Percentiles rank a stretch among this genome's conserved stretches.
phyloP scores from a whole-genome alignment of 2,329 filamentous ascomycete genomes.

The Triangularia setosa region DNA sequence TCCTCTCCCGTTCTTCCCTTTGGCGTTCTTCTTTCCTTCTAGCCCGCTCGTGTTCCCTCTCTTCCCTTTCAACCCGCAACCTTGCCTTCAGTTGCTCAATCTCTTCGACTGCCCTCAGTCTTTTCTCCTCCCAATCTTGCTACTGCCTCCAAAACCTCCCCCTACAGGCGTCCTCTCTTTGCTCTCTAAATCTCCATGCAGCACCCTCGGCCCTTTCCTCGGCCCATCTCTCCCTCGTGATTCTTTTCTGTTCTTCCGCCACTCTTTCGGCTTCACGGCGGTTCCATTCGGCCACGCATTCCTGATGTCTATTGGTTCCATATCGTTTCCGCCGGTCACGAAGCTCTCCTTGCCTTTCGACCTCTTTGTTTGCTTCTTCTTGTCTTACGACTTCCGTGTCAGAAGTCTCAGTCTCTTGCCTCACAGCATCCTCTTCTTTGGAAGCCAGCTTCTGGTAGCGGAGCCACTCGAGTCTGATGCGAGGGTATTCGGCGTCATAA shows the following conservation, averaged over 20 bases:
- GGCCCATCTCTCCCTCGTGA: background rate
- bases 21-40: background rate
- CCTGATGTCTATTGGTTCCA: background rate
- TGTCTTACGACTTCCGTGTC: background rate
- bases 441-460: background rate
- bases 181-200: background rate
- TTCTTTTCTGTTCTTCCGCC: background rate
- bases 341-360: background rate
- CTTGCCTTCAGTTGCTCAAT: background rate
- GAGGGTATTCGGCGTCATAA: constrained; percentile 5
- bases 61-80: background rate
- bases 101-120: background rate
- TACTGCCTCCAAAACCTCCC: background rate
- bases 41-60: background rate
- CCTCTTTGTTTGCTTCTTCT: background rate
- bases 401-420: background rate
- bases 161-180: background rate
- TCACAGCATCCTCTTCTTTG: background rate
- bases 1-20: background rate
- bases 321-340: too few relatives aligned
- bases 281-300: background rate
- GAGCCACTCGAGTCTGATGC: background rate
- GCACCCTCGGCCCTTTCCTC: background rate
- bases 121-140: background rate
- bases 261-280: background rate